These are phyloP conservation scores for Neurospora sp. DNA, from an alignment of 495 filamentous ascomycete species.

Conservation along the genomic window DNA sequence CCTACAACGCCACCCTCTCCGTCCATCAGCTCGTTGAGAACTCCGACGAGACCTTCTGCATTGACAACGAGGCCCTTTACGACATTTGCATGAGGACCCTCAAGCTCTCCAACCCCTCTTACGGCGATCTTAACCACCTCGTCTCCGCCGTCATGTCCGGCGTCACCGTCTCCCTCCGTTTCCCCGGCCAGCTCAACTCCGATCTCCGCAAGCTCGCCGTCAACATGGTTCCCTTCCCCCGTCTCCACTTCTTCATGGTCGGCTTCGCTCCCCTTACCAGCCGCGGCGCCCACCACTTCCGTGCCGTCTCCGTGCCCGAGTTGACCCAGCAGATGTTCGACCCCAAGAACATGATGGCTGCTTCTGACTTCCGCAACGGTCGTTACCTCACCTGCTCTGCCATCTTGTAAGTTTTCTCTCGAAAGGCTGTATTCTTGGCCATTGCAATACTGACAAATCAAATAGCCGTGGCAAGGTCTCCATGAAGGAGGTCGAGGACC, in stretches of 20 bases:
- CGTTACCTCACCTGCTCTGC: constrained; percentile 99
- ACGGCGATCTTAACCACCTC: constrained; percentile 98
- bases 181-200: constrained; percentile 99
- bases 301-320: constrained; percentile 93
- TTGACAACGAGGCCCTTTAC: constrained; percentile 99
- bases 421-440: background rate
- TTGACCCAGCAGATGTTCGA: constrained; percentile 99
- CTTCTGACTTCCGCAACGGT: constrained; percentile 98
- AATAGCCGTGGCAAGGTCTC: constrained; percentile 92
- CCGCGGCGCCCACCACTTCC: constrained; percentile 91
- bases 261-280: constrained; percentile 98
- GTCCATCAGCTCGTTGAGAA: constrained; percentile 99
- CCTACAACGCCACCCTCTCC: constrained; percentile 99
- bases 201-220: constrained; percentile 99
- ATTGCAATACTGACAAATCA: constrained; percentile 17
- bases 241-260: constrained; percentile 99
- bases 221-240: constrained; percentile 99
- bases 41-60: constrained; percentile 99
- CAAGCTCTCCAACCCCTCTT: constrained; percentile 96
- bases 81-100: constrained; percentile 99
- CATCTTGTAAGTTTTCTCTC: constrained; percentile 56
- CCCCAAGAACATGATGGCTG: constrained; percentile 99
- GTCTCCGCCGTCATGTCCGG: constrained; percentile 99
- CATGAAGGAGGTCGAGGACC: constrained; percentile 99
- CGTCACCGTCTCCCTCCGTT: constrained; percentile 96